phyloP scores from a whole-genome alignment of 2,329 filamentous ascomycete species.

The Pseudomassariella vexata region DNA sequence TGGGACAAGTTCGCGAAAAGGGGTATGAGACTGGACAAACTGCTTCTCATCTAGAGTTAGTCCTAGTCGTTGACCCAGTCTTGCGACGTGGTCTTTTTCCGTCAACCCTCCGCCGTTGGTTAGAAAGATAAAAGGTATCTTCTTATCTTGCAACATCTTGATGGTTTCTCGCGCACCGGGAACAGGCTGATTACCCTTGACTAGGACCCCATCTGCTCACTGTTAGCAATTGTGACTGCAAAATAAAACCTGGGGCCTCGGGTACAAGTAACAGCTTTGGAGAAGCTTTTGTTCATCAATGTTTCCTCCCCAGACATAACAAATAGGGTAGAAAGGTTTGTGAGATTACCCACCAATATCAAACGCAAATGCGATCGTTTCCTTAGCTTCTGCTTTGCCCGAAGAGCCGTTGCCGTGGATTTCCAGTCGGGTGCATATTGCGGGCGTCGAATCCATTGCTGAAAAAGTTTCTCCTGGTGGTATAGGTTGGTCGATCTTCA shows the following conservation, averaged over 20 bases:
- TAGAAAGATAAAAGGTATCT: constrained; percentile 66
- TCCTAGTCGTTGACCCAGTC: constrained; percentile 45
- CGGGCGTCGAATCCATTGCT: no score
- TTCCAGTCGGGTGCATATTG: no score
- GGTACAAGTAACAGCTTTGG: no score
- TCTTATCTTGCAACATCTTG: constrained; percentile 49
- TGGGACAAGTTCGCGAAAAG: constrained; percentile 53
- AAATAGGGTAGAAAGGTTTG: no score
- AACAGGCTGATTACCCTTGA: constrained; percentile 58
- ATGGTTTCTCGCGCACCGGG: constrained; percentile 57
- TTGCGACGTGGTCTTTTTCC: constrained; percentile 55
- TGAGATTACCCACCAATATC: no score
- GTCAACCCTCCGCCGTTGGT: constrained; percentile 69
- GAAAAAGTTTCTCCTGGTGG: no score
- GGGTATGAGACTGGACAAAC: constrained; percentile 71
- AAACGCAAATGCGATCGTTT: constrained; percentile 23
- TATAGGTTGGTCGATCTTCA: no score
- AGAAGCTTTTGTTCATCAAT: no score
- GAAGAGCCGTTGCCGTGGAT: no score
- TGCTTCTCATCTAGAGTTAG: constrained; percentile 39
- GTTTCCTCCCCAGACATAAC: no score
- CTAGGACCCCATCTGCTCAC: constrained; percentile 68
- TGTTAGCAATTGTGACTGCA: constrained; percentile 43
- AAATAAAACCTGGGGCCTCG: no score
- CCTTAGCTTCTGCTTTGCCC: no score